phyloP scores from a whole-genome alignment of 1,284 basidiomycete genomes.

The Cryptococcus floricola region DNA sequence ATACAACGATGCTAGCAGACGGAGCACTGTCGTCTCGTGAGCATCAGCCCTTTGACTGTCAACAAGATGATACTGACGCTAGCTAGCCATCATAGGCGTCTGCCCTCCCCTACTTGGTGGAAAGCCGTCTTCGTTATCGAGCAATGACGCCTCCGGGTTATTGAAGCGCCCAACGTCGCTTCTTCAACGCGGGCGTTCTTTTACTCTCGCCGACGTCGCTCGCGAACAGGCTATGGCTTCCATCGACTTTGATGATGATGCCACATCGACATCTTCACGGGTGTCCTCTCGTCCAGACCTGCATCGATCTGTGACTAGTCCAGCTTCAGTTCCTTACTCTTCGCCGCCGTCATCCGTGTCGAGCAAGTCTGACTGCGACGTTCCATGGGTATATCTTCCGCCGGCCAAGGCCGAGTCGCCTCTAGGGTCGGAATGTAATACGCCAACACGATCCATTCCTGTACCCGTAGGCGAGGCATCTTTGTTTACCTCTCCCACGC shows the following conservation, averaged over 20 bases:
- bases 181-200: constrained; percentile 38
- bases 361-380: constrained; percentile 7
- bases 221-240: constrained; percentile 11
- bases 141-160: constrained; percentile 6
- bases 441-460: constrained; percentile 4
- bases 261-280: not conserved
- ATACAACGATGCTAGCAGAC: constrained; percentile 12
- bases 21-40: constrained; percentile 27
- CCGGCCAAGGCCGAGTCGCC: constrained; percentile 20
- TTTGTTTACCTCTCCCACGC: constrained; percentile 13
- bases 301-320: constrained; percentile 16
- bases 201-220: constrained; percentile 30
- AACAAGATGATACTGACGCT: not conserved
- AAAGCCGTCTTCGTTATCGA: constrained; percentile 13
- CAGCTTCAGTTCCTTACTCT: constrained; percentile 9
- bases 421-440: constrained; percentile 11
- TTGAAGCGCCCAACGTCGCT: constrained; percentile 25
- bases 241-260: constrained; percentile 6
- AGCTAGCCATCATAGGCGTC: constrained; percentile 23
- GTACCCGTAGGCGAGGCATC: constrained; percentile 12
- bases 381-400: constrained; percentile 20
- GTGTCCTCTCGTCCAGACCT: constrained; percentile 5
- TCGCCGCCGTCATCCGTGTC: constrained; percentile 17
- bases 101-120: constrained; percentile 22
- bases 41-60: constrained; percentile 4